Evolutionary conservation across 768 basidiomycete genomes (phyloP), one percentile per base, ranked within the genome.

Genomic region (Mycena haematopus): DNA sequence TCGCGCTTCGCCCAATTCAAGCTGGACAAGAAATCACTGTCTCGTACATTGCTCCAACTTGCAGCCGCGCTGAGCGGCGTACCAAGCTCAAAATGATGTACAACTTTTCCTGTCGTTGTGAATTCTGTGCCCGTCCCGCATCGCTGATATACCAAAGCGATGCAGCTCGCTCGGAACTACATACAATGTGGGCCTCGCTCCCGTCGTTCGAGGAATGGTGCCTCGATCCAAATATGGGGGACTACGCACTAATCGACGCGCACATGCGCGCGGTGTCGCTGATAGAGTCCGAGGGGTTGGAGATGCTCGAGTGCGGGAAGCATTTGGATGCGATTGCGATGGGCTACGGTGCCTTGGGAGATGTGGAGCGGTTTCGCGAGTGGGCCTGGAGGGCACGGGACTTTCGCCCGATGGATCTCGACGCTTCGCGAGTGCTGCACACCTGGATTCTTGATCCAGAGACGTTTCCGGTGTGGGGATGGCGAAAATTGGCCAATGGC

Each of bases 331-430:
- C 66, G 6, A 74, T 81, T 25, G 78, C 78, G 2, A 76, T 79
- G 74, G 79, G 77, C 46, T 79, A 79, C 65, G 80, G 78, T 1
- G 79, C 78, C 11, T 65, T 81, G 19, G 70, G 71, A 21, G 77
- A 81, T 40, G 69, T 65, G 17, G 66, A 73, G 29, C 73, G 73
- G 55, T 81, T 81, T 57, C 69, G 66, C 51, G 60, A 65, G 36
- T 80, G 79, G 79, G 67, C 72, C 17, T 65, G 64, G 51, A 63
- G 65, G 33, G 78, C 73, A 29, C 68, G 72, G 3, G 73, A 73
- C 5, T 68, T 66, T 5, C 70, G 74, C 22, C 66, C 64, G n/a
- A 51, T 60, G 24, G 38, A 42, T 2, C 53, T 64, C 27, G 64
- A 62, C 15, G 70, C 72, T 36, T 69, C 65, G 44, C 55, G 72